Percentiles rank a stretch among this genome's conserved stretches.
These are phyloP conservation scores for Miscanthus lutarioriparius DNA, from an alignment of 176 grass and related monocot genomes.

Conservation along the genomic window DNA sequence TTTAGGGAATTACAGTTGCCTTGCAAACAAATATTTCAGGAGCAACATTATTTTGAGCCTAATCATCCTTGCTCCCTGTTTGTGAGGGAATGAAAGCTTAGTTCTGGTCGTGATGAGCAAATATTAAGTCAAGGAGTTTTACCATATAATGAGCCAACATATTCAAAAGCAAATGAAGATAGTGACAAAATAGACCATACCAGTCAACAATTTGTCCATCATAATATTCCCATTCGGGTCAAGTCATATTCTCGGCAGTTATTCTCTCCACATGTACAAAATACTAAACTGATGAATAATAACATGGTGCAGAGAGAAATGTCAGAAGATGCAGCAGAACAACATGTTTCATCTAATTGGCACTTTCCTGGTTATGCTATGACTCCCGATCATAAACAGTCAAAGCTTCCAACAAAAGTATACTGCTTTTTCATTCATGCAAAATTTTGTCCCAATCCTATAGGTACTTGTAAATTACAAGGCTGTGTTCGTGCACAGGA, in stretches of 20 bases:
- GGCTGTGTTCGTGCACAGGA: constrained; percentile 48
- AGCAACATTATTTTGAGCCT: constrained; percentile 39
- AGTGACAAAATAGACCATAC: constrained; percentile 31
- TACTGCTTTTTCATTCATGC: constrained; percentile 55
- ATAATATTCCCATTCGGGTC: constrained; percentile 12
- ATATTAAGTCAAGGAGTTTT: constrained; percentile 25
- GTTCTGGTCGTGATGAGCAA: constrained; percentile 30
- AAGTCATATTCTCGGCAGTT: constrained; percentile 41
- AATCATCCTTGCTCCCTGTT: constrained; percentile 8
- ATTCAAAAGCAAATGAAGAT: constrained; percentile 33
- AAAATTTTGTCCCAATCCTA: constrained; percentile 43
- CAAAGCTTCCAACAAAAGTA: constrained; percentile 26
- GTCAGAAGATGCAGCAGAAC: constrained; percentile 38
- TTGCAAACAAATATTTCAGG: constrained; percentile 33
- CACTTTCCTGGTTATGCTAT: constrained; percentile 22
- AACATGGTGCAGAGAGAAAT: constrained; percentile 42
- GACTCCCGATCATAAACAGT: constrained; percentile 16
- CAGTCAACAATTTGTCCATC: constrained; percentile 17
- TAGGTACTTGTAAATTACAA: constrained; percentile 53
- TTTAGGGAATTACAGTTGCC: constrained; percentile 46
- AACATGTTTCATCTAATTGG: constrained; percentile 26
- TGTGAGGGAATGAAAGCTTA: constrained; percentile 22
- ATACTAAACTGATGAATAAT: constrained; percentile 28
- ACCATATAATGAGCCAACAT: constrained; percentile 34
- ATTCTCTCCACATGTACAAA: constrained; percentile 29